Percentiles rank a stretch among this genome's conserved stretches.
phyloP scores from a whole-genome alignment of 176 grass and related monocot species.

The Dactylis glomerata region DNA sequence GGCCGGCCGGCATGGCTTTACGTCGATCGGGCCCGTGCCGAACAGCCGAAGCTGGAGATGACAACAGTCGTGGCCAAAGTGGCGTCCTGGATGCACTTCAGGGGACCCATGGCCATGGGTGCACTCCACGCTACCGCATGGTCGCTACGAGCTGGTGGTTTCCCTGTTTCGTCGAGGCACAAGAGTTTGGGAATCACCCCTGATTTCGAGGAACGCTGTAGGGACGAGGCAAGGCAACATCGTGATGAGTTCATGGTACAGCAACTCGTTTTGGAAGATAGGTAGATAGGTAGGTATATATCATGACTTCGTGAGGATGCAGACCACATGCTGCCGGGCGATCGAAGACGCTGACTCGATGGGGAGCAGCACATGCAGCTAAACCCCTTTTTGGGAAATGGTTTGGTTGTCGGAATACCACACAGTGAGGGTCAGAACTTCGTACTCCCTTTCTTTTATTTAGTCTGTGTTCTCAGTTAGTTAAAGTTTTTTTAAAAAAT shows the following conservation, averaged over 20 bases:
- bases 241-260: neutral
- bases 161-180: neutral
- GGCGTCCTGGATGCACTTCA: neutral
- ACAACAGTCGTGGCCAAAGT: neutral
- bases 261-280: neutral
- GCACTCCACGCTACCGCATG: neutral
- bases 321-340: no score
- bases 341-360: no score
- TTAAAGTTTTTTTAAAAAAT: no score
- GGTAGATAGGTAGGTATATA: neutral
- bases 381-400: no score
- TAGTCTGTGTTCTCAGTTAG: no score
- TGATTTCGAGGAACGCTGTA: conserved; percentile 1
- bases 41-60: neutral
- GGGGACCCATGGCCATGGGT: neutral
- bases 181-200: neutral
- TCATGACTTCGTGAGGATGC: neutral
- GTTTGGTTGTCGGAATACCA: no score
- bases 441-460: no score
- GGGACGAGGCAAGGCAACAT: neutral
- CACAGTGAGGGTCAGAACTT: no score
- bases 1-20: neutral
- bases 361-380: neutral
- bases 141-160: neutral
- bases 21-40: neutral